phyloP scores from a whole-genome alignment of 2,329 filamentous ascomycete species.

The Trichoderma simmonsii region DNA sequence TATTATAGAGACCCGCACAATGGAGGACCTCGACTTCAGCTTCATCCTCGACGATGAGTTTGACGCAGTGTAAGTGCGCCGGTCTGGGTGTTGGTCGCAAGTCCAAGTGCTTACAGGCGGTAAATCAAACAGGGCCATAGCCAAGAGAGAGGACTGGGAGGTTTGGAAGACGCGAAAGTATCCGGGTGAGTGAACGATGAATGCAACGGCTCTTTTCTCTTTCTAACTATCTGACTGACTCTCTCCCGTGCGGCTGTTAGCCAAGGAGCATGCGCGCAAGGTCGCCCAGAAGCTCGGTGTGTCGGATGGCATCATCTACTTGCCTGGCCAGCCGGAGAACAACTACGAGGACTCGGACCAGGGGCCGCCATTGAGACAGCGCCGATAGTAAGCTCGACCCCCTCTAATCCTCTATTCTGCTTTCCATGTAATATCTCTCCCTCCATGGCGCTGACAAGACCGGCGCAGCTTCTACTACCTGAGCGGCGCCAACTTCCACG shows the following conservation, averaged over 20 bases:
- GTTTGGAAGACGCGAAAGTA: conserved; percentile 31
- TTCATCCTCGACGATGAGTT: conserved; percentile 51
- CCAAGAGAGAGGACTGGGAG: conserved; percentile 11
- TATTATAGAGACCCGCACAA: not conserved
- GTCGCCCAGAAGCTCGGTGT: conserved; percentile 51
- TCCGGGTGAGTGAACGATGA: conserved; percentile 32
- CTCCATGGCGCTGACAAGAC: not conserved
- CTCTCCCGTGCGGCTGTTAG: conserved; percentile 30
- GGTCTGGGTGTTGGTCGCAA: not conserved
- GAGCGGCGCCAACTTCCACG: conserved; percentile 51
- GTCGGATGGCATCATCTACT: conserved; percentile 51
- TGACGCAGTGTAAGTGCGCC: conserved; percentile 46
- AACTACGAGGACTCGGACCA: conserved; percentile 59
- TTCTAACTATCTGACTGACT: not conserved
- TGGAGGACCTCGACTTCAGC: conserved; percentile 26
- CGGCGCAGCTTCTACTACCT: conserved; percentile 56
- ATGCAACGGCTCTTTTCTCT: not conserved
- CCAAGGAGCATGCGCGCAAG: conserved; percentile 56
- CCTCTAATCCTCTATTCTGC: not conserved
- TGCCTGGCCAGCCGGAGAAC: conserved; percentile 50
- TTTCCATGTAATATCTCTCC: not conserved
- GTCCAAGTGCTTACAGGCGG: not conserved
- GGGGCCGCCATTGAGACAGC: conserved; percentile 53
- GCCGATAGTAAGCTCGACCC: conserved; percentile 50
- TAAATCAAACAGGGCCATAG: not conserved